These are phyloP conservation scores for Lactifluus subvellereus DNA, from an alignment of 768 basidiomycete species.

Conservation along the genomic window DNA sequence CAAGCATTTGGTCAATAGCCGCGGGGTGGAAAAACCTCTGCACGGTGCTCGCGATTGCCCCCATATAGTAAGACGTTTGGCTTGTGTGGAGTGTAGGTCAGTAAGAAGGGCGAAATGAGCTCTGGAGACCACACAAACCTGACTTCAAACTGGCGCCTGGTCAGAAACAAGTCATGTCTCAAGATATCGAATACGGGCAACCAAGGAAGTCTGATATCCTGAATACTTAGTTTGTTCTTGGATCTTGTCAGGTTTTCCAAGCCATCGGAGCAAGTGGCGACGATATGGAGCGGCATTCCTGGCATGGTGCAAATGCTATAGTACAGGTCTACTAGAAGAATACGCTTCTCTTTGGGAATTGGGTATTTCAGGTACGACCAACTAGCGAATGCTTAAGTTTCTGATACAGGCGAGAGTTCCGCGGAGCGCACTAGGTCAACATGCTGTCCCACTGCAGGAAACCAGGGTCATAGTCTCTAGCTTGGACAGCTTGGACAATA, in stretches of 20 bases:
- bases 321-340: constrained; percentile 70
- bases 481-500: constrained; percentile 66
- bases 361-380: constrained; percentile 85
- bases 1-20: constrained; percentile 81
- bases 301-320: constrained; percentile 72
- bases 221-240: constrained; percentile 67
- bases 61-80: constrained; percentile 74
- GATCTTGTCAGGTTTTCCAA: constrained; percentile 56
- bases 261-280: constrained; percentile 61
- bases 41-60: constrained; percentile 57
- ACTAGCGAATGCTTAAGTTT: constrained; percentile 36
- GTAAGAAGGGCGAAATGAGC: background rate
- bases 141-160: constrained; percentile 70
- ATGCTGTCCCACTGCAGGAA: constrained; percentile 77
- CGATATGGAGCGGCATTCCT: constrained; percentile 64
- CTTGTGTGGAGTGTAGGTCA: constrained; percentile 32
- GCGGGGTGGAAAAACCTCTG: constrained; percentile 87
- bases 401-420: constrained; percentile 12
- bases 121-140: constrained; percentile 41
- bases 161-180: constrained; percentile 70
- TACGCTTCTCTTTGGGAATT: constrained; percentile 72
- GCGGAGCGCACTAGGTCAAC: constrained; percentile 55
- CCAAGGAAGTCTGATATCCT: constrained; percentile 81
- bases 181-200: constrained; percentile 69
- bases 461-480: constrained; percentile 78